Base-by-base conservation (phyloP, 2,329 filamentous ascomycete species). In the Epicoccum sorghinum region DNA sequence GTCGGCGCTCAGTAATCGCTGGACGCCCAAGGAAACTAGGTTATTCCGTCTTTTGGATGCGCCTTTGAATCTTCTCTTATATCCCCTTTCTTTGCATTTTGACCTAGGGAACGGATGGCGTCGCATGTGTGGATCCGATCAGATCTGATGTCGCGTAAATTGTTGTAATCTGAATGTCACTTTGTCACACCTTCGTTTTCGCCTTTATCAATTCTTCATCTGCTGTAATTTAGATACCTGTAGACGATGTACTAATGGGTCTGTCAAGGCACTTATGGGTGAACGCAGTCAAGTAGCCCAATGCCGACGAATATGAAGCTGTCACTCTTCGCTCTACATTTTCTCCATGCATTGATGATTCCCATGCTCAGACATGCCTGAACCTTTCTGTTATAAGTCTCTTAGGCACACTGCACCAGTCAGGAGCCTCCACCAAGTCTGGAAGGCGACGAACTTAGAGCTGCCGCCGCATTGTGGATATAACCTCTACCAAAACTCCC, bases 1-100 rank as follows among this genome's bases (percentile, higher is more conserved):
- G 80, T 85, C 58, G 80, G 81, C 57, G 82, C 81, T 22, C 83
- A 84, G 78, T 75, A 71, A 64, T 50, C 7, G 7, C 38, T 47
- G 32, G 22, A 50, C 18, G 7, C 25, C 7, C 4, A 36, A 37
- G 47, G 40, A 37, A 32, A 45, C 30, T 14, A 43, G 54, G 43
- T 33, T 35, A 13, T 18, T 30, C 37, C 35, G 27, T 25, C 29
- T 36, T 56, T 52, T 51, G 47, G 43, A 40, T 36, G n/a, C 25
- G 12, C 39, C 42, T 56, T 44, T 13, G 44, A 37, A 43, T 47
- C 38, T 57, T 57, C 49, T 57, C 49, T 57, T 57, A 52, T 57
- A 53, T 57, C 54, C 49, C 36, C 44, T 57, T 57, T 57, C 54
- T 57, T 57, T 56, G 47, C 53, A 52, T 56, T 44, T 55, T 52